phyloP scores from a whole-genome alignment of 2,329 filamentous ascomycete genomes.

The Calonectria fujianensis region DNA sequence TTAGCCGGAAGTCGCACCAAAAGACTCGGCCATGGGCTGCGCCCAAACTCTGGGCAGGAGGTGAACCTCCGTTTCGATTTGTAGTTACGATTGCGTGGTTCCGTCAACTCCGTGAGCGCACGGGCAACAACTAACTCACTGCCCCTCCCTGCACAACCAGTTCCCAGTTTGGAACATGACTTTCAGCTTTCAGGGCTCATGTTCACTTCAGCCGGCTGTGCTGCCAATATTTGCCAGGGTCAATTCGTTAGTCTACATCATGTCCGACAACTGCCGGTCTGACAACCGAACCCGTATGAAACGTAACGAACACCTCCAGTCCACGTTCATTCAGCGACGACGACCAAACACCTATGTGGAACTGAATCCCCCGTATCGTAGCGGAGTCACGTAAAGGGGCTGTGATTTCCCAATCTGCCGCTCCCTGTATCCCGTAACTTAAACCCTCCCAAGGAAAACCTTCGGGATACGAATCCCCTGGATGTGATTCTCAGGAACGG shows the following conservation, averaged over 20 bases:
- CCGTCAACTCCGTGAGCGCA: conserved; percentile 40
- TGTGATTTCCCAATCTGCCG: conserved; percentile 11
- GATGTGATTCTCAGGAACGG: conserved; percentile 22
- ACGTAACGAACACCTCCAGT: conserved; percentile 24
- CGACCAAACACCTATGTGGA: background rate
- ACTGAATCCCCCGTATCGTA: conserved; percentile 1
- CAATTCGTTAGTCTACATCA: conserved; percentile 18
- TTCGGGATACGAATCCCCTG: conserved; percentile 42
- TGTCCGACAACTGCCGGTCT: conserved; percentile 43
- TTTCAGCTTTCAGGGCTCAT: conserved; percentile 37
- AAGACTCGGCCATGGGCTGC: conserved; percentile 34
- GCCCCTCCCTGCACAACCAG: conserved; percentile 17
- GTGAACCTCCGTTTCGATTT: conserved; percentile 13
- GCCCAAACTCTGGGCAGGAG: conserved; percentile 21
- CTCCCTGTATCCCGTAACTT: conserved; percentile 9
- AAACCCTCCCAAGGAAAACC: conserved; percentile 11
- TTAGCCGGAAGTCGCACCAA: conserved; percentile 25
- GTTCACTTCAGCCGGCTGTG: conserved; percentile 31
- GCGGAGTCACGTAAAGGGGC: background rate
- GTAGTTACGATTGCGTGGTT: conserved; percentile 13
- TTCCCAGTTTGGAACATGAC: conserved; percentile 32
- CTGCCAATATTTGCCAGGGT: conserved; percentile 40
- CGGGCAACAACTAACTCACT: conserved; percentile 24
- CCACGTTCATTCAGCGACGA: background rate
- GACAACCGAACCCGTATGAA: conserved; percentile 39